Base-by-base conservation (phyloP, 768 basidiomycete genomes). In the Russula griseocarnosa region DNA sequence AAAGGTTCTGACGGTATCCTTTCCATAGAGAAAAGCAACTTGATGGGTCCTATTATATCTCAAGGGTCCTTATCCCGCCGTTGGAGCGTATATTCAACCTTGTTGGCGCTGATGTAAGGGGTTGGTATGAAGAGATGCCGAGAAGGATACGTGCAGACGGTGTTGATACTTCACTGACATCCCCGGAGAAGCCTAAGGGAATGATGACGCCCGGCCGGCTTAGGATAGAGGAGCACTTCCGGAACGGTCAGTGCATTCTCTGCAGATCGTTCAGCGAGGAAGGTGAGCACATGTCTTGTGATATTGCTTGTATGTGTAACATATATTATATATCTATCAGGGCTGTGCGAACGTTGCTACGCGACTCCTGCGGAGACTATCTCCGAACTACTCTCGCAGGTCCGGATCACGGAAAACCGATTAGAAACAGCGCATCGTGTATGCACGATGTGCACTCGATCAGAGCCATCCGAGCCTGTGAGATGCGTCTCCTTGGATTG, bases 31-130 rank as follows among this genome's bases (percentile, higher is more conserved):
- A 86, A 65, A 75, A 84, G 51, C 84, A 85, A 22, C 81, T 98
- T n/a, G 95, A 99, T 69, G 87, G 86, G 5, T 73, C 79, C 13
- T 97, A 98, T 73, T 98, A 99, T 73, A 95, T 99, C 70, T 82
- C 83, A 0, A 79, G 83, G 51, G 86, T 94, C 18, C 79, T 98
- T 52, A 92, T 98, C 50, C 93, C 92, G 10, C 94, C 96, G 0
- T 73, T 99, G 67, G 89, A 91, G 63, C 83, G 97, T 52, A 83
- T 99, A 51, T 92, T 98, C 79, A 93, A 88, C 69, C 83, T 98
- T 26, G 80, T 95, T 38, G 95, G 96, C 18, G 93, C 88, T 10
- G 89, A 97, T 71, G 86, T 96, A 30, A 81, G 82, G 58, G 77
- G 80, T 49, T 98, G 96, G 96, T 98, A 85, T 71, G 81, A 87